A percentile compares a stretch with the other conserved stretches of the same genome.
These are phyloP conservation scores for Neotropicomus parvogracilis DNA, from an alignment of 1,284 basidiomycete genomes.

Conservation along the genomic window DNA sequence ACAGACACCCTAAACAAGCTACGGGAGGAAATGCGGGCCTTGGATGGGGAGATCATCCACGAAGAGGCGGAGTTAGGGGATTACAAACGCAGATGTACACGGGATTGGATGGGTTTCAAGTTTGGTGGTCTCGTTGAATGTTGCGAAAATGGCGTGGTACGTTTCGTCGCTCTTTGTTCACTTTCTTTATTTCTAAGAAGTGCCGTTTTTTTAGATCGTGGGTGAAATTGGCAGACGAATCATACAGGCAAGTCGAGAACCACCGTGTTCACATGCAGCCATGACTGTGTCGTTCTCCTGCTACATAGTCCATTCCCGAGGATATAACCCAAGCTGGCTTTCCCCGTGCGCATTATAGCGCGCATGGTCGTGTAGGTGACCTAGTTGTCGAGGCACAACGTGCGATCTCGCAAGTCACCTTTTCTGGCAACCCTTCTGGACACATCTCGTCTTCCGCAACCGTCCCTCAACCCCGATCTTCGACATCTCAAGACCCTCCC, in stretches of 20 bases:
- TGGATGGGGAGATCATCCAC: constrained; percentile 82
- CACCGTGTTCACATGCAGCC: not conserved
- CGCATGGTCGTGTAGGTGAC: constrained; percentile 57
- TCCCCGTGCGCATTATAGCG: constrained; percentile 69
- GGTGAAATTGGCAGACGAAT: constrained; percentile 81
- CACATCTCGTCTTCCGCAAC: constrained; percentile 13
- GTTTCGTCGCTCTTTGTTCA: constrained; percentile 37
- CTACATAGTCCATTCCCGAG: constrained; percentile 72
- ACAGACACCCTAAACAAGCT: constrained; percentile 73
- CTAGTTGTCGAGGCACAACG: constrained; percentile 64
- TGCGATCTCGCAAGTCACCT: constrained; percentile 53
- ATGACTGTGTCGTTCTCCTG: not conserved
- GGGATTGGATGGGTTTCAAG: constrained; percentile 79
- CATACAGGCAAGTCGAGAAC: constrained; percentile 50
- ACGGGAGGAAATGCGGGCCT: constrained; percentile 71
- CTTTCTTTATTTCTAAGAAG: constrained; percentile 1
- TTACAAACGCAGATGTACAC: constrained; percentile 73
- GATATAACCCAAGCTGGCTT: constrained; percentile 79
- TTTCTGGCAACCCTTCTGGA: constrained; percentile 42
- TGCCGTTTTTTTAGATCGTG: constrained; percentile 56
- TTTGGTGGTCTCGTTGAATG: constrained; percentile 86
- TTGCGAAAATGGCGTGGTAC: constrained; percentile 74
- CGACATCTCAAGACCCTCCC: constrained; percentile 8
- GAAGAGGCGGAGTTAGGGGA: constrained; percentile 84
- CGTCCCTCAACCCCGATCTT: constrained; percentile 4